phyloP scores from a whole-genome alignment of 2,329 filamentous ascomycete species.

The Aspergillus floridensis region DNA sequence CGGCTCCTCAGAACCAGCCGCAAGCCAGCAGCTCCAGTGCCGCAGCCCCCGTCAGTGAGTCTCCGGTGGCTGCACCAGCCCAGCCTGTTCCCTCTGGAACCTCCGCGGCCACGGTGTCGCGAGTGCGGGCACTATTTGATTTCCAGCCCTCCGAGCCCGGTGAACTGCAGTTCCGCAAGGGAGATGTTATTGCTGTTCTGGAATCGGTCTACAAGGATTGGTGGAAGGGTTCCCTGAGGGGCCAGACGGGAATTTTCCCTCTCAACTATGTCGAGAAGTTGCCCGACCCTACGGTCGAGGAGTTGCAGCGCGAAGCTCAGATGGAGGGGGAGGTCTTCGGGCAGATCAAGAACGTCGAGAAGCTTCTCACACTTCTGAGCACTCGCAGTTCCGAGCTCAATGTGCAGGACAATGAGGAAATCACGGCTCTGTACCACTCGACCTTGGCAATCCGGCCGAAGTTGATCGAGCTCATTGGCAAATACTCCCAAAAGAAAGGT shows the following conservation, averaged over 20 bases:
- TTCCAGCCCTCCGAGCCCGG: conserved; percentile 92
- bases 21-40: conserved; percentile 38
- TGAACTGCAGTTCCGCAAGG: conserved; percentile 93
- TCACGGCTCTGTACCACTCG: conserved; percentile 85
- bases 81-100: conserved; percentile 73
- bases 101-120: conserved; percentile 91
- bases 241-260: conserved; percentile 95
- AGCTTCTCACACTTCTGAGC: conserved; percentile 83
- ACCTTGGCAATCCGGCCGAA: conserved; percentile 93
- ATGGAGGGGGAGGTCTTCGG: conserved; percentile 84
- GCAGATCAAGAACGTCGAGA: conserved; percentile 75
- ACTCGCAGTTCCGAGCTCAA: conserved; percentile 76
- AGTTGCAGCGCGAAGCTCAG: conserved; percentile 90
- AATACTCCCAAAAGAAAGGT: conserved; percentile 99
- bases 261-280: conserved; percentile 99
- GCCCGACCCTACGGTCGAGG: conserved; percentile 88
- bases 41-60: conserved; percentile 35
- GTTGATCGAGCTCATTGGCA: conserved; percentile 95
- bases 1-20: conserved; percentile 36
- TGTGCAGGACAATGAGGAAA: conserved; percentile 94
- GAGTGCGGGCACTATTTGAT: conserved; percentile 89
- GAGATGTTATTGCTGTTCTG: conserved; percentile 93
- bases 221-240: conserved; percentile 95
- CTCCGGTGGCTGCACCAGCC: conserved; percentile 43
- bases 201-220: conserved; percentile 99